Evolutionary conservation across 176 grass and related monocot genomes (phyloP).

Genomic region (Hsuehochloa calcarea): DNA sequence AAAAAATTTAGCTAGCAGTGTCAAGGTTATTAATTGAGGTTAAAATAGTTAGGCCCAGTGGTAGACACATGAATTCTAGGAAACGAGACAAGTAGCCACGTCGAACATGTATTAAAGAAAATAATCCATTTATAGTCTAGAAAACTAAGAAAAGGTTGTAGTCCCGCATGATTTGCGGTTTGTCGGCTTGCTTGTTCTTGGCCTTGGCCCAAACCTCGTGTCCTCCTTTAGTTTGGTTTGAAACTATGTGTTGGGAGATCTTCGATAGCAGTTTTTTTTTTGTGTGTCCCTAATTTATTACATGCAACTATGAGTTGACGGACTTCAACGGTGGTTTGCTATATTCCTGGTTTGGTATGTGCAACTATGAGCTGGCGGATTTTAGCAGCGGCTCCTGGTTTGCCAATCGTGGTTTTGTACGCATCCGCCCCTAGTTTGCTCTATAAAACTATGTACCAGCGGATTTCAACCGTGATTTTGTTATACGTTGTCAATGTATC

Average conservation of each 20-base stretch:
- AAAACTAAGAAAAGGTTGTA: not conserved
- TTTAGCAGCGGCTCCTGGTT: not conserved
- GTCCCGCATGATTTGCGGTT: fast-evolving
- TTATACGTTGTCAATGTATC: fast-evolving
- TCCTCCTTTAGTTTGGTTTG: not conserved
- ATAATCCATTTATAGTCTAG: not conserved
- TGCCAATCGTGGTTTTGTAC: not conserved
- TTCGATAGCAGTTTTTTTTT: not conserved
- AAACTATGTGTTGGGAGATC: not conserved
- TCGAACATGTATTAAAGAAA: too few species aligned
- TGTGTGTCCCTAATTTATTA: fast-evolving
- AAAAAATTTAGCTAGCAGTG: too few species aligned
- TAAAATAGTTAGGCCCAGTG: not conserved
- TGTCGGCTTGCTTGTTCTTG: not conserved
- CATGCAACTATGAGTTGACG: not conserved
- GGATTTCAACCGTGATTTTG: not conserved
- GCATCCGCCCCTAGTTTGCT: fast-evolving
- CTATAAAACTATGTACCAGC: fast-evolving
- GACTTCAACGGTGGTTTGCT: not conserved
- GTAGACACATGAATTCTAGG: not conserved
- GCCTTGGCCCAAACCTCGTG: not conserved
- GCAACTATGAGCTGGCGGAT: not conserved
- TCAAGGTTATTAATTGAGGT: not conserved
- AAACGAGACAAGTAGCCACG: too few species aligned
- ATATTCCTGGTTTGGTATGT: not conserved